phyloP scores from a whole-genome alignment of 306 rosid genomes.

The Citrullus amarus region DNA sequence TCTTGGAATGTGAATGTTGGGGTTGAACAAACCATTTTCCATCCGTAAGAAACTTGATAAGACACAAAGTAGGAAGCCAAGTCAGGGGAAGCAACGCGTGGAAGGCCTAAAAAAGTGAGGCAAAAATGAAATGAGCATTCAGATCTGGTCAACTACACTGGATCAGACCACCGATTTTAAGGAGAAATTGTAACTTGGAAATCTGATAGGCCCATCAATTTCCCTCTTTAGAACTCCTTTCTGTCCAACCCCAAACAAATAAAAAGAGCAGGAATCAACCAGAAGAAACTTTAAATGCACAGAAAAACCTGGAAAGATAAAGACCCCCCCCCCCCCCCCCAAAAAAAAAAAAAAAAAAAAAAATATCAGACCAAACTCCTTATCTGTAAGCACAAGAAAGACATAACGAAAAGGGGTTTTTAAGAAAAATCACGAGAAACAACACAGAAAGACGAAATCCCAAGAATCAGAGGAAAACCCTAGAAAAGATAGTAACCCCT shows the following conservation, averaged over 20 bases:
- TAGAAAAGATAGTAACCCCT: conserved; percentile 36
- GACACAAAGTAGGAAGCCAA: conserved; percentile 18
- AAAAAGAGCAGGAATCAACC: conserved; percentile 34
- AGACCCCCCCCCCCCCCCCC: neutral
- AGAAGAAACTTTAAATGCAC: conserved; percentile 27
- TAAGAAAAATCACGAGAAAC: conserved; percentile 52
- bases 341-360: neutral
- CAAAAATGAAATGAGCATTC: conserved; percentile 33
- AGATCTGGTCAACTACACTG: conserved; percentile 84
- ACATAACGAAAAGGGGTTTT: neutral
- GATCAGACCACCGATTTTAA: conserved; percentile 36
- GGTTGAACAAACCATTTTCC: conserved; percentile 40
- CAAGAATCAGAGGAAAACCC: conserved; percentile 80
- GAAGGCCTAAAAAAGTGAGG: conserved; percentile 34
- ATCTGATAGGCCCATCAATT: conserved; percentile 21
- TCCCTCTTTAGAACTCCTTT: conserved; percentile 38
- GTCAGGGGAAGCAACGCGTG: conserved; percentile 29
- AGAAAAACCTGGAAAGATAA: conserved; percentile 11
- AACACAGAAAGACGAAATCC: conserved; percentile 42
- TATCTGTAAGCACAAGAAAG: conserved; percentile 49
- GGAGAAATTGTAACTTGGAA: conserved; percentile 24
- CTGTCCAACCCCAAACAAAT: conserved; percentile 29
- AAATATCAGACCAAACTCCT: conserved; percentile 33
- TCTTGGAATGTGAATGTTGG: conserved; percentile 35
- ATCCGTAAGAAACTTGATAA: conserved; percentile 35